Percentiles rank a stretch among this genome's conserved stretches.
These are phyloP conservation scores for Breynia disticha DNA, from an alignment of 441 rosid species.

Conservation along the genomic window DNA sequence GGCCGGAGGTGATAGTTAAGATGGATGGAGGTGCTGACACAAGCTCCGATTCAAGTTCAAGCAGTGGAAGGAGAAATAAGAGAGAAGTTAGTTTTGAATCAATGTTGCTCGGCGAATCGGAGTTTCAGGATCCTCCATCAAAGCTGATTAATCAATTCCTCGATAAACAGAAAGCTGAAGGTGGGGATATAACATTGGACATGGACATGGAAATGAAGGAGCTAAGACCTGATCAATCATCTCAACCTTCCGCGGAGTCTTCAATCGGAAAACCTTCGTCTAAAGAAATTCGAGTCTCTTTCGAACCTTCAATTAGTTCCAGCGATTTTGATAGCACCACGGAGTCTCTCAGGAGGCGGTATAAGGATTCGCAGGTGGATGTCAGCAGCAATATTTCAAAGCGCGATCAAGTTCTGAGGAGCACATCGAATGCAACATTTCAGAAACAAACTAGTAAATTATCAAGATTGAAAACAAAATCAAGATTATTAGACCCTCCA, in stretches of 20 bases:
- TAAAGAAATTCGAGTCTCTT: constrained; percentile 40
- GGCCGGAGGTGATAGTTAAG: constrained; percentile 19
- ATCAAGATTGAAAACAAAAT: constrained; percentile 41
- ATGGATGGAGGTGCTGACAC: constrained; percentile 8
- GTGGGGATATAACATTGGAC: constrained; percentile 56
- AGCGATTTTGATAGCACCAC: constrained; percentile 3
- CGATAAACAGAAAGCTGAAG: constrained; percentile 18
- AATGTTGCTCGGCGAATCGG: constrained; percentile 9
- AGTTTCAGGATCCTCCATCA: constrained; percentile 26
- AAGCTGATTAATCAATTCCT: constrained; percentile 28
- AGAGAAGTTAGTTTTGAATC: constrained; percentile 26
- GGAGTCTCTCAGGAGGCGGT: constrained; percentile 24
- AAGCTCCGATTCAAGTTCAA: constrained; percentile 1
- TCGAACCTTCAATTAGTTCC: constrained; percentile 27
- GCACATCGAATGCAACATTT: constrained; percentile 37
- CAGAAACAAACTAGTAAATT: constrained; percentile 23
- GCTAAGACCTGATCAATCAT: constrained; percentile 10
- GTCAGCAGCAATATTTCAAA: background rate
- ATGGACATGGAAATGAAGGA: constrained; percentile 49
- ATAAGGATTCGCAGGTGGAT: constrained; percentile 14
- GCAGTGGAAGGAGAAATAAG: background rate
- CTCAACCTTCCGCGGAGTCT: constrained; percentile 13
- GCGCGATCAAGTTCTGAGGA: constrained; percentile 19
- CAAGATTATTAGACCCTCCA: constrained; percentile 49
- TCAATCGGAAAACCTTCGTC: constrained; percentile 10